A percentile compares a stretch with the other conserved stretches of the same genome.
These are phyloP conservation scores for Nakaseomyces sp. DNA, from an alignment of 1,139 yeast species.

Conservation along the genomic window DNA sequence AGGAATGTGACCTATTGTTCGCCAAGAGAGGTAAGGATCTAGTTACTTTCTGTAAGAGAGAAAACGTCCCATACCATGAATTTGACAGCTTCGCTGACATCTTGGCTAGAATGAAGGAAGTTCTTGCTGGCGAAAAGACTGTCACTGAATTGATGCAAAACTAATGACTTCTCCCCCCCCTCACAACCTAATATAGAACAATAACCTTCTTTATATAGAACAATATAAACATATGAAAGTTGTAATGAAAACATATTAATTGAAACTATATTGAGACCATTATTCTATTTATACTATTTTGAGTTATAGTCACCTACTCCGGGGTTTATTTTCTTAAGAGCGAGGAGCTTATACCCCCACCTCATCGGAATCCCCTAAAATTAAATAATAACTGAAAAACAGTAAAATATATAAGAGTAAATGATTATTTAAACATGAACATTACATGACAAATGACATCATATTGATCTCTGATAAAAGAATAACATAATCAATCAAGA, in stretches of 20 bases:
- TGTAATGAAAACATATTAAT: no score
- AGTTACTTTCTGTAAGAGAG: constrained; percentile 71
- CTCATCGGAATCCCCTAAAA: neutral
- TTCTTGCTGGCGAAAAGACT: constrained; percentile 39
- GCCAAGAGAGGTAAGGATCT: constrained; percentile 91
- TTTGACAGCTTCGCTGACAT: constrained; percentile 73
- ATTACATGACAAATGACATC: no score
- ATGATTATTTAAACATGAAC: neutral
- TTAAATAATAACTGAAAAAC: no score
- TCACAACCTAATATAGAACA: no score
- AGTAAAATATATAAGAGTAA: neutral
- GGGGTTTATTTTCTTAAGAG: neutral
- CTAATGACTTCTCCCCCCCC: no score
- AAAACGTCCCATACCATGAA: constrained; percentile 75
- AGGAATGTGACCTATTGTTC: constrained; percentile 84
- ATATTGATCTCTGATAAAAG: no score
- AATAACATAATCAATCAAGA: no score
- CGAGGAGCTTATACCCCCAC: neutral
- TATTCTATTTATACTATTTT: neutral
- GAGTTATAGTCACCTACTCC: neutral
- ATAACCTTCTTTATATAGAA: no score
- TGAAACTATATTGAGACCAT: no score
- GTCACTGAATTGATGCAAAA: constrained; percentile 37
- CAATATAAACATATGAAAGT: neutral
- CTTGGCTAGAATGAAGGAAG: constrained; percentile 43